A percentile compares a stretch with the other conserved stretches of the same genome.
Evolutionary conservation across 495 filamentous ascomycete species (phyloP).

Genomic region (Aspergillus wentii): DNA sequence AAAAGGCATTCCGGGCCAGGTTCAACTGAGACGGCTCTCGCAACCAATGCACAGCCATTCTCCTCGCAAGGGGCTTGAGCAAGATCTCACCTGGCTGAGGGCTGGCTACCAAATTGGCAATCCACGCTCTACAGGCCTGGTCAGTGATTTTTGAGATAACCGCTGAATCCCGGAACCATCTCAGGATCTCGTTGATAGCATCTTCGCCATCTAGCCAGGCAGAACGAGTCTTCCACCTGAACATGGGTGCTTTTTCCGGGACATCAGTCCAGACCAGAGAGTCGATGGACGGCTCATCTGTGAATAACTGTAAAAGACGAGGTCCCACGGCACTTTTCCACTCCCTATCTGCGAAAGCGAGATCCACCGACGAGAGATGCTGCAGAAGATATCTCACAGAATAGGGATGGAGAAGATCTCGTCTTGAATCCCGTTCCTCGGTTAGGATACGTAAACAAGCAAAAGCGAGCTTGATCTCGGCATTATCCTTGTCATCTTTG

Average conservation of each 20-base stretch:
- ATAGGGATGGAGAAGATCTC: slow-evolving; percentile 21
- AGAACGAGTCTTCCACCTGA: slow-evolving; percentile 5
- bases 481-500: slow-evolving; percentile 15
- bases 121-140: slow-evolving; percentile 6
- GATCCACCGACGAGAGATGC: slow-evolving; percentile 28
- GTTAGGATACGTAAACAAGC: slow-evolving; percentile 22
- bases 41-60: slow-evolving; percentile 16
- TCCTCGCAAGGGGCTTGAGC: slow-evolving; percentile 8
- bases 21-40: slow-evolving; percentile 4
- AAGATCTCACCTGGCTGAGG: slow-evolving; percentile 12
- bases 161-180: slow-evolving; percentile 28
- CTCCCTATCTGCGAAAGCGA: slow-evolving; percentile 25
- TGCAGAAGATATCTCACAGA: slow-evolving; percentile 25
- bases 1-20: slow-evolving; percentile 11
- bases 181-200: slow-evolving; percentile 20
- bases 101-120: slow-evolving; percentile 11
- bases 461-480: slow-evolving; percentile 21
- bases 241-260: neutral
- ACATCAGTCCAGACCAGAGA: slow-evolving; percentile 23
- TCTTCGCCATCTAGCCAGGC: slow-evolving; percentile 26
- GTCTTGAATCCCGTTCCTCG: slow-evolving; percentile 12
- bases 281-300: slow-evolving; percentile 22
- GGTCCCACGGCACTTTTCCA: slow-evolving; percentile 27
- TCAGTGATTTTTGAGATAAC: slow-evolving; percentile 22
- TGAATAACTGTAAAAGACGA: slow-evolving; percentile 27